Base-by-base conservation (phyloP, 805 yeast species). In the Wickerhamiella nectarea region DNA sequence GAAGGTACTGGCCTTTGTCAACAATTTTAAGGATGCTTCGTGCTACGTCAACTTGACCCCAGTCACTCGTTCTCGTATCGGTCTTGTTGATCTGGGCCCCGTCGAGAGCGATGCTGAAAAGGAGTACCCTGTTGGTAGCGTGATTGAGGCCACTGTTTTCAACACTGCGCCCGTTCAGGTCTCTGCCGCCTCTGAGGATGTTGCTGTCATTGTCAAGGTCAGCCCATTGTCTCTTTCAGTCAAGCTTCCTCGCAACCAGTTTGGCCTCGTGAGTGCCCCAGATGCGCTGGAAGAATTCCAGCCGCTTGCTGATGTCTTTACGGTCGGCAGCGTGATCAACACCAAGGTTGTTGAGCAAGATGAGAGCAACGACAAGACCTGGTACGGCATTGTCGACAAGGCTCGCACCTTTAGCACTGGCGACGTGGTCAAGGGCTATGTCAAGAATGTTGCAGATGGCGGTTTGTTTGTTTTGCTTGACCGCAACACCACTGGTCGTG, bases 391-490 rank as follows among this genome's bases (percentile, higher is more conserved):
- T 4, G 28, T 38, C 8, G 29, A 50, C 8, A 53, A 56, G 6
- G 46, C 65, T 26, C 62, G 65, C 17, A 57, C 73, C 42, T 42
- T 68, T 45, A 67, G 72, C 43, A 78, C 73, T 44, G 94, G 94
- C 34, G 79, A 76, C 46, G 69, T 84, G 54, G 77, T 87, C 35
- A 72, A 76, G 50, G 97, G 94, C n/a, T 80, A 78, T 51, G 74
- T 89, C 43, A 80, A 77, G 56, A 76, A 76, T 48, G 71, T 86
- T 38, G 73, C 81, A 11, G 78, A 80, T 52, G 94, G 94, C 58
- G 68, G 68, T 35, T 61, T 89, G 20, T 84, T 80, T 57, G 80
- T 89, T 40, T 70, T 81, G 17, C 64, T 89, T 50, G 85, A 91
- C 34, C 71, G 81, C 49, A 65, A 69, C 1, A 66, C 82, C 20